These are phyloP conservation scores for Tylopilus sp. DNA, from an alignment of 768 basidiomycete species.

Conservation along the genomic window DNA sequence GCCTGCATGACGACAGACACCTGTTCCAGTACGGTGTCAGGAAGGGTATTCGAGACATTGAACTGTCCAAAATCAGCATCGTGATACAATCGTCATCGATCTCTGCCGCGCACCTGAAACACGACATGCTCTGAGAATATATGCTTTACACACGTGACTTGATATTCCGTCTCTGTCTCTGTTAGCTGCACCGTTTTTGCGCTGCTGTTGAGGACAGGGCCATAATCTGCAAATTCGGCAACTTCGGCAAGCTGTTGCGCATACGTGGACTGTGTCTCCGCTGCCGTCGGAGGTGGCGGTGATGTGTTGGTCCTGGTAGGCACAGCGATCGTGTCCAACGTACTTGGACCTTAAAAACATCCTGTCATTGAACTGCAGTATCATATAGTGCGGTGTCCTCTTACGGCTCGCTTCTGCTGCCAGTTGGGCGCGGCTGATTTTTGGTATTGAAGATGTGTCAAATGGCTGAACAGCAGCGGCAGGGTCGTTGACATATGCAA, in stretches of 20 bases:
- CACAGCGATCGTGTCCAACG: conserved; percentile 79
- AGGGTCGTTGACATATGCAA: conserved; percentile 89
- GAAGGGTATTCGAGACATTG: conserved; percentile 95
- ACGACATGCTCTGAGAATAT: conserved; percentile 94
- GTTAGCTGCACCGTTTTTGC: conserved; percentile 78
- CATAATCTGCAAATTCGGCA: conserved; percentile 82
- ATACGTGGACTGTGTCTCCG: conserved; percentile 87
- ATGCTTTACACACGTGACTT: conserved; percentile 95
- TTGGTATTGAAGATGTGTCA: conserved; percentile 82
- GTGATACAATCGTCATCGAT: background rate
- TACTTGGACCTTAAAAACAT: conserved; percentile 65
- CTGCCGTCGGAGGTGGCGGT: conserved; percentile 76
- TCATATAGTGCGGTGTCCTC: conserved; percentile 23
- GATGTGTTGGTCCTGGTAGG: conserved; percentile 58
- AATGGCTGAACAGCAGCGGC: conserved; percentile 70
- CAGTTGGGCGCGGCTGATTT: conserved; percentile 91
- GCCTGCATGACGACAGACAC: conserved; percentile 93
- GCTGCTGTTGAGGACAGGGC: conserved; percentile 84
- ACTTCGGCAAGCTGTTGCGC: conserved; percentile 81
- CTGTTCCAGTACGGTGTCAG: conserved; percentile 92
- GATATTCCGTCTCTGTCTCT: conserved; percentile 97
- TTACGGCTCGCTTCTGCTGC: conserved; percentile 84
- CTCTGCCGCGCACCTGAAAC: conserved; percentile 71
- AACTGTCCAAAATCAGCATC: conserved; percentile 51
- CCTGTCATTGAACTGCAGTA: conserved; percentile 5